These are phyloP conservation scores for Microdochium nivale DNA, from an alignment of 2,329 filamentous ascomycete species.

Conservation along the genomic window DNA sequence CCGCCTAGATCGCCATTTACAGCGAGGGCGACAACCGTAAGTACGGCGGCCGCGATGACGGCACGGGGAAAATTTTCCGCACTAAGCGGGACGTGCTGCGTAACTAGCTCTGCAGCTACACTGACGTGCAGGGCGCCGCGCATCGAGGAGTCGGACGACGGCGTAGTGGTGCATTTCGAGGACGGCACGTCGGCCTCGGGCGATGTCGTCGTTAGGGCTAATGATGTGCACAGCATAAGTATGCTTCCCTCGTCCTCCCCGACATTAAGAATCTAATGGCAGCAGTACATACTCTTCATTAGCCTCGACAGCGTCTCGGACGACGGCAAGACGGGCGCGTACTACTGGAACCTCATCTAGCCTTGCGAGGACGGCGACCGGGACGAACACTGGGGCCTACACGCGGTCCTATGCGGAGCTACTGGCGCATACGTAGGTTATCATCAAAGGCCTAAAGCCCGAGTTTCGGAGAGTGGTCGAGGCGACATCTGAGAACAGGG, in stretches of 20 bases:
- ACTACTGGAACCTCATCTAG: slow-evolving; percentile 18
- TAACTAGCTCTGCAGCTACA: slow-evolving; percentile 1
- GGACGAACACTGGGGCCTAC: slow-evolving; percentile 23
- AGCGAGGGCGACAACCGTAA: neutral
- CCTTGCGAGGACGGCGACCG: slow-evolving; percentile 13
- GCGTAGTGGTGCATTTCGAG: neutral
- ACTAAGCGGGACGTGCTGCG: neutral
- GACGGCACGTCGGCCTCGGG: neutral
- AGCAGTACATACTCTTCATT: slow-evolving; percentile 8
- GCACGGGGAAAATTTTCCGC: neutral
- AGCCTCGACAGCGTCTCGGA: slow-evolving; percentile 13
- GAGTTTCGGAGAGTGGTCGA: neutral
- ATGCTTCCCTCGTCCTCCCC: neutral
- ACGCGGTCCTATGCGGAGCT: neutral
- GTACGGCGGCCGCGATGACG: neutral
- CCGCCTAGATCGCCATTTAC: neutral
- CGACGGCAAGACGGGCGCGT: slow-evolving; percentile 11
- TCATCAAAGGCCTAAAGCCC: neutral
- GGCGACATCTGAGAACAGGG: neutral
- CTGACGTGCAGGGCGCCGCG: neutral
- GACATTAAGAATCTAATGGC: neutral
- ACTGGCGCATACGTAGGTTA: neutral
- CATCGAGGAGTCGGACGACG: neutral
- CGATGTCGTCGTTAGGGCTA: neutral
- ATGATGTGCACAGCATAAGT: neutral